Evolutionary conservation across 2,329 filamentous ascomycete genomes (phyloP), one percentile per base, ranked within the genome.

Genomic region (Penicillium sp.): DNA sequence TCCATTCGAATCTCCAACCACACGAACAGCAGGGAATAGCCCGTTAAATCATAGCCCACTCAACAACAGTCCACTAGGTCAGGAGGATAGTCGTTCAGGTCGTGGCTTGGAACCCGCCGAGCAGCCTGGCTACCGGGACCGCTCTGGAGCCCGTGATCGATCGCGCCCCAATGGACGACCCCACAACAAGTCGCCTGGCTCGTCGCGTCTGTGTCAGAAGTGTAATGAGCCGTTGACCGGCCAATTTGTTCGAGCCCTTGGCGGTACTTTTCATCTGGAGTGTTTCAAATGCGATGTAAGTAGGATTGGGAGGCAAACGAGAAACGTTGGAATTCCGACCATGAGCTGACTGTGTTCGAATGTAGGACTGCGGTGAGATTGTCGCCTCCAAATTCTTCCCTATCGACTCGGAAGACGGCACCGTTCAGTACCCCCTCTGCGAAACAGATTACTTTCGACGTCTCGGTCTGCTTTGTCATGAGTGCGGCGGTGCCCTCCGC

Each of bases 301-400:
- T 83, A 28, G 21, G 5, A 24, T 14, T 14, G 4, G 4, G 42
- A 19, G 28, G 23, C 9, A n/a, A 11, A 28, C 8, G 16, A 28
- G 24, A 44, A 19, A 43, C n/a, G 6, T 31, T 19, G 34, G 37
- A 19, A 19, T 4, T 51, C 16, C 52, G 56, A 53, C 60, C 56
- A 46, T n/a, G 19, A 48, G 47, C 63, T 67, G 56, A 69, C 55
- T 46, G 21, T 55, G 45, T 54, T 51, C 42, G 54, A 46, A 37
- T 23, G 11, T 71, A 97, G 93, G 94, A 99, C 73, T 99, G 94
- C 70, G 91, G 90, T 63, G 89, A 96, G 74, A 96, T 97, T 56
- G 94, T 99, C 33, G 94, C 94, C 37, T 97, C 93, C 48, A 99
- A 99, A 69, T 99, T 99, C 83, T 99, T 99, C 75, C 94, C 94